Evolutionary conservation across 1,284 basidiomycete genomes (phyloP).

Genomic region (Ustilago curta): DNA sequence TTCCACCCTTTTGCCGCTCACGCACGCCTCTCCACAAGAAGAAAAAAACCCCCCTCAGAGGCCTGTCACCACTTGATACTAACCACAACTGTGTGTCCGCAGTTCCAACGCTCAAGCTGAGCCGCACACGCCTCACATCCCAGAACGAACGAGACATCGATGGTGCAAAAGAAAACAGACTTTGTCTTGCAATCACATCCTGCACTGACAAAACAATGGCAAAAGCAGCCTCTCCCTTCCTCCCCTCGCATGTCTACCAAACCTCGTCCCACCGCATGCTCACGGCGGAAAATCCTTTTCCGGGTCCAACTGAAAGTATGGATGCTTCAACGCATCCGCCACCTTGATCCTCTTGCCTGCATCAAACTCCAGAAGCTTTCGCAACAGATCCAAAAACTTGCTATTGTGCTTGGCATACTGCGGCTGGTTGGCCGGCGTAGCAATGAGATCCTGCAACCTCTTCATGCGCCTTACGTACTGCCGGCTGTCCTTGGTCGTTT

Average conservation of each 20-base stretch:
- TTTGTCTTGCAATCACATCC: background rate
- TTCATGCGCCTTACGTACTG: conserved; percentile 92
- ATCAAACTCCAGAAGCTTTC: conserved; percentile 89
- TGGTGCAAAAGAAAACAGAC: background rate
- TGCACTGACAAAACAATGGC: background rate
- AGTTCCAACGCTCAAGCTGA: background rate
- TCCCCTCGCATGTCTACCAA: no score
- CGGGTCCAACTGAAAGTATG: conserved; percentile 63
- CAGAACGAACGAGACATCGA: no score
- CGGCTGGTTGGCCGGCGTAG: conserved; percentile 57
- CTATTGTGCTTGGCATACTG: conserved; percentile 73
- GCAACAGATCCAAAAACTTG: conserved; percentile 87
- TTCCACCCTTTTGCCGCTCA: background rate
- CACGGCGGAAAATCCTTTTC: conserved; percentile 62
- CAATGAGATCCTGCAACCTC: conserved; percentile 86
- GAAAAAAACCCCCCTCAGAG: no score
- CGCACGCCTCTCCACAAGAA: conserved; percentile 3
- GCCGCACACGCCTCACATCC: no score
- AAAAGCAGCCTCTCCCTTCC: no score
- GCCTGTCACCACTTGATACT: background rate
- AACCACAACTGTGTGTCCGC: background rate
- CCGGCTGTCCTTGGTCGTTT: conserved; percentile 86
- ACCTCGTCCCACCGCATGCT: background rate
- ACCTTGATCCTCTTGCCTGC: conserved; percentile 75
- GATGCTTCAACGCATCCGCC: conserved; percentile 63